phyloP scores from a whole-genome alignment of 2,329 filamentous ascomycete species.

The Amesomyces nigricolor region DNA sequence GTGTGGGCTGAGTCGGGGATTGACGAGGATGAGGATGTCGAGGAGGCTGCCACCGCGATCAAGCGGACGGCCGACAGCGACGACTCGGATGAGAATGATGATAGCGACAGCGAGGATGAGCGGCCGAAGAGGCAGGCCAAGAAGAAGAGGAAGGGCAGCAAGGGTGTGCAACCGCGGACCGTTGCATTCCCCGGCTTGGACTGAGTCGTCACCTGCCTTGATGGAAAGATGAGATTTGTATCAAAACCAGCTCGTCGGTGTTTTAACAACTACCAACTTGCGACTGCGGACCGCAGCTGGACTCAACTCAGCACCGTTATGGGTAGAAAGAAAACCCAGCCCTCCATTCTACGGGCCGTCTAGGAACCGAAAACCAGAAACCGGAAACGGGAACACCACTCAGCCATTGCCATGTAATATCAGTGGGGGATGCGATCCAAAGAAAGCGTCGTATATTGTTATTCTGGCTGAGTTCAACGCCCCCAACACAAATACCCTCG shows the following conservation, averaged over 20 bases:
- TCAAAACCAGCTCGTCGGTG: neutral
- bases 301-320: constrained; percentile 3
- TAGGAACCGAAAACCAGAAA: no score
- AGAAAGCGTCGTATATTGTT: no score
- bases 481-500: no score
- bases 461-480: no score
- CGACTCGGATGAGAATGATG: constrained; percentile 41
- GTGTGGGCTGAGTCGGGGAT: constrained; percentile 74
- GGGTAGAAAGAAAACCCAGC: neutral
- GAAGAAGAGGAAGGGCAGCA: constrained; percentile 33
- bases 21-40: constrained; percentile 45
- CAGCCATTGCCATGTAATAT: no score
- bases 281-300: neutral
- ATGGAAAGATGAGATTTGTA: neutral
- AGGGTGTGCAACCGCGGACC: constrained; percentile 21
- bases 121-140: constrained; percentile 26
- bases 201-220: constrained; percentile 15
- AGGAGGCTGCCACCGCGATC: constrained; percentile 38
- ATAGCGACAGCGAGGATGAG: constrained; percentile 40
- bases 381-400: no score
- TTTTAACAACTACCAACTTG: neutral
- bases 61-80: constrained; percentile 45
- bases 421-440: no score
- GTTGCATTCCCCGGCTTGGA: constrained; percentile 32
- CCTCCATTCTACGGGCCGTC: no score